These are phyloP conservation scores for Physcia stellaris DNA, from an alignment of 495 filamentous ascomycete genomes.

Conservation along the genomic window DNA sequence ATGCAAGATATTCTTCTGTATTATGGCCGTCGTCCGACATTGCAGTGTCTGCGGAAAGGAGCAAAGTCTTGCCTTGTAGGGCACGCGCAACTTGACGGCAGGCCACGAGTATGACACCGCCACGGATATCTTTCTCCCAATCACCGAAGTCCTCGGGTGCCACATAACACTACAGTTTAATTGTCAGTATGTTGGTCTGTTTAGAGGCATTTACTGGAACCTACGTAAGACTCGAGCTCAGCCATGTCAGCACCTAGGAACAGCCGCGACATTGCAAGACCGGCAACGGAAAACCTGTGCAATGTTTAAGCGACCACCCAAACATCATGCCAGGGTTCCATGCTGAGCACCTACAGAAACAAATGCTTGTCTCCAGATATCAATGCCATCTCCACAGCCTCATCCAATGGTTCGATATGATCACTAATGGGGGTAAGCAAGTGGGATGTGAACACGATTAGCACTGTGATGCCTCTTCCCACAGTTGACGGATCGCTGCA, in stretches of 20 bases:
- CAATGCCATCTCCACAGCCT: constrained; percentile 55
- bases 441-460: constrained; percentile 62
- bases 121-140: constrained; percentile 66
- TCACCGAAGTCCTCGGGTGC: constrained; percentile 61
- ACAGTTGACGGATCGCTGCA: constrained; percentile 55
- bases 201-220: too few relatives aligned
- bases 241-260: constrained; percentile 61
- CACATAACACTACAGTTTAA: too few relatives aligned
- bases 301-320: too few relatives aligned
- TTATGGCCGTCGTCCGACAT: constrained; percentile 63
- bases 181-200: too few relatives aligned
- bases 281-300: constrained; percentile 60
- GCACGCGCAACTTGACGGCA: constrained; percentile 58
- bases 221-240: constrained; percentile 62
- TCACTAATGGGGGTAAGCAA: constrained; percentile 47
- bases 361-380: constrained; percentile 62
- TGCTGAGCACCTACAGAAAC: too few relatives aligned
- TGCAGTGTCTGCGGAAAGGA: constrained; percentile 37
- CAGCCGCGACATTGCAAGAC: constrained; percentile 55
- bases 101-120: constrained; percentile 57
- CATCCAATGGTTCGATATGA: constrained; percentile 48
- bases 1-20: constrained; percentile 47
- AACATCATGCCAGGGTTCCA: too few relatives aligned
- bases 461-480: constrained; percentile 57
- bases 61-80: constrained; percentile 72